These are phyloP conservation scores for Alternaria triticimaculans DNA, from an alignment of 2,329 filamentous ascomycete genomes.

Conservation along the genomic window DNA sequence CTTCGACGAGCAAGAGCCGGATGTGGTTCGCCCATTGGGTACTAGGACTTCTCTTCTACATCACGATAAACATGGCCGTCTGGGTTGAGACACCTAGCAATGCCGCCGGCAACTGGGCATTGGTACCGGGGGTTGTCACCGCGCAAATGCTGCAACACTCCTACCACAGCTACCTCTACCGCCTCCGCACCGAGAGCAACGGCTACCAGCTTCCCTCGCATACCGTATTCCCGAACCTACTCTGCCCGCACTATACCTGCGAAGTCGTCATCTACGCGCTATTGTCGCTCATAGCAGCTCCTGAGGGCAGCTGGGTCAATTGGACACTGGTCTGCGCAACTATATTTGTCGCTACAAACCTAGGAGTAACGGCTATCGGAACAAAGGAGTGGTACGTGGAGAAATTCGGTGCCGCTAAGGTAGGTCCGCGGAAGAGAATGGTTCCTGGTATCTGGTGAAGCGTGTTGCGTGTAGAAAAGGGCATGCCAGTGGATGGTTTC, in stretches of 20 bases:
- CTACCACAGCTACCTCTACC: constrained; percentile 56
- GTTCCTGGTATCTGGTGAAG: constrained; percentile 43
- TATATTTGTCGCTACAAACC: constrained; percentile 77
- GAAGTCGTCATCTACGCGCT: constrained; percentile 85
- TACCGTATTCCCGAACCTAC: constrained; percentile 72
- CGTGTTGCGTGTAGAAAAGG: not conserved
- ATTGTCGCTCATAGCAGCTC: constrained; percentile 77
- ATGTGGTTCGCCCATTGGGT: constrained; percentile 91
- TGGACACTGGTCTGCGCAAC: constrained; percentile 73
- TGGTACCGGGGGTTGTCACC: constrained; percentile 69
- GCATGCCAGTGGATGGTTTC: not conserved
- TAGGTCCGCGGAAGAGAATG: constrained; percentile 39
- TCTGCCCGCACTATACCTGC: constrained; percentile 91
- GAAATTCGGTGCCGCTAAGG: constrained; percentile 41
- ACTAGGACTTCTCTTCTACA: constrained; percentile 79
- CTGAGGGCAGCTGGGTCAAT: constrained; percentile 70
- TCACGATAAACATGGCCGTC: constrained; percentile 73
- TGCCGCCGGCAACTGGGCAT: constrained; percentile 53
- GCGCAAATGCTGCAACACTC: constrained; percentile 77
- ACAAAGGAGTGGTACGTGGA: constrained; percentile 67
- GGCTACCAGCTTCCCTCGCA: constrained; percentile 84
- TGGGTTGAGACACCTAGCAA: constrained; percentile 77
- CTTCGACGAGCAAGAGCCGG: constrained; percentile 71
- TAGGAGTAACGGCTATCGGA: constrained; percentile 79
- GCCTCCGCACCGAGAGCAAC: constrained; percentile 44